phyloP scores from a whole-genome alignment of 164 flowering plant species.

The Berberis thunbergii region DNA sequence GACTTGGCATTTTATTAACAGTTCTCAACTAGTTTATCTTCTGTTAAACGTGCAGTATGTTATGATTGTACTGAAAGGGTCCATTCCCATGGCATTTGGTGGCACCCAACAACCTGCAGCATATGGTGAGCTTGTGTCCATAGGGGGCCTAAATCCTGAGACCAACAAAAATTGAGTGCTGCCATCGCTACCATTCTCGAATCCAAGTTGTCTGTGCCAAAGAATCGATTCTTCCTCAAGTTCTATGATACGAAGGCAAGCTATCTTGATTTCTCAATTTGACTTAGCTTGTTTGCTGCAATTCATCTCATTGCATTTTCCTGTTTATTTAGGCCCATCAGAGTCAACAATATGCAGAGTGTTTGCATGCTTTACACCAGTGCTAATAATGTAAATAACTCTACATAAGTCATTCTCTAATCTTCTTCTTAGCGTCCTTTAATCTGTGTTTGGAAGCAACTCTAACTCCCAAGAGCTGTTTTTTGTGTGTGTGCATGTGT shows the following conservation, averaged over 20 bases:
- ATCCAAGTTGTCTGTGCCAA: slow-evolving; percentile 63
- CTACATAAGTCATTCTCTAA: neutral
- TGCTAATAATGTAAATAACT: slow-evolving; percentile 66
- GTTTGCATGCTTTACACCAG: slow-evolving; percentile 99
- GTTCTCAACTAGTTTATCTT: neutral
- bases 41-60: slow-evolving; percentile 56
- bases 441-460: too few relatives aligned
- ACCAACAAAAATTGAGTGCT: slow-evolving; percentile 89
- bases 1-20: neutral
- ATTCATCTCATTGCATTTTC: slow-evolving; percentile 60
- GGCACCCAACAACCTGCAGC: slow-evolving; percentile 91
- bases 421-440: too few relatives aligned
- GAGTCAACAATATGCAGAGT: slow-evolving; percentile 89
- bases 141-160: slow-evolving; percentile 79
- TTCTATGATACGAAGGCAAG: slow-evolving; percentile 83
- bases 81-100: slow-evolving; percentile 85
- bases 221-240: slow-evolving; percentile 73
- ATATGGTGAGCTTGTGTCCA: slow-evolving; percentile 86
- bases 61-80: slow-evolving; percentile 92
- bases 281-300: slow-evolving; percentile 5
- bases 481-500: too few relatives aligned
- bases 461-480: too few relatives aligned
- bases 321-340: slow-evolving; percentile 83
- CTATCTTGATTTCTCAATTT: slow-evolving; percentile 10
- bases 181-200: slow-evolving; percentile 71